Evolutionary conservation across 1,284 basidiomycete species (phyloP).

Genomic region (Microbotryomycetes sp.): DNA sequence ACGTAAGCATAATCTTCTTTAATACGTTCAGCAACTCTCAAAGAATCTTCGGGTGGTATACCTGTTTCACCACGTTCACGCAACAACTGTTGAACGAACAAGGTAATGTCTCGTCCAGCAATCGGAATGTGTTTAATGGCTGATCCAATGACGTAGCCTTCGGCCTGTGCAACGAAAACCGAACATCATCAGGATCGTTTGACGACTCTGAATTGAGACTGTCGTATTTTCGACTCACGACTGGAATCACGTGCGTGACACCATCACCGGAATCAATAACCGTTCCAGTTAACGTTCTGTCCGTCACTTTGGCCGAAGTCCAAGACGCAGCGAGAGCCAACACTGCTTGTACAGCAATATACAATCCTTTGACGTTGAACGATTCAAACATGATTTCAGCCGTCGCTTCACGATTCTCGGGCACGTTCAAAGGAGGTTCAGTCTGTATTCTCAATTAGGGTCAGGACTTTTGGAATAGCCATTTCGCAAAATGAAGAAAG

Average conservation of each 20-base stretch:
- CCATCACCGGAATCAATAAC: constrained; percentile 99
- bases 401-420: constrained; percentile 98
- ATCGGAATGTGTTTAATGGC: constrained; percentile 99
- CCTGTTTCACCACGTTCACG: constrained; percentile 90
- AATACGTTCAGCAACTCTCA: constrained; percentile 85
- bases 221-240: constrained; percentile 48
- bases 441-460: constrained; percentile 54
- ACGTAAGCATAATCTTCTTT: constrained; percentile 99
- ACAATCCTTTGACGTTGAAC: constrained; percentile 56
- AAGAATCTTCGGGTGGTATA: constrained; percentile 88
- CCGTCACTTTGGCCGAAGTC: constrained; percentile 82
- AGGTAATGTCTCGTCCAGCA: constrained; percentile 93
- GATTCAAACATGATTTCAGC: constrained; percentile 95
- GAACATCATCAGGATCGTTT: background rate
- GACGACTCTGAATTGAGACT: background rate
- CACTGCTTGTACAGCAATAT: constrained; percentile 98
- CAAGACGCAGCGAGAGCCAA: constrained; percentile 98
- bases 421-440: constrained; percentile 94
- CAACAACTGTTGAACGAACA: constrained; percentile 94
- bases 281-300: constrained; percentile 57
- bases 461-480: background rate
- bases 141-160: constrained; percentile 98
- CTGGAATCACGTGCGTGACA: constrained; percentile 94
- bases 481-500: background rate
- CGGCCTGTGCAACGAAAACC: constrained; percentile 48